Evolutionary conservation across 108 stramenopile genomes (phyloP).

Genomic region (Epithemia pelagica): DNA sequence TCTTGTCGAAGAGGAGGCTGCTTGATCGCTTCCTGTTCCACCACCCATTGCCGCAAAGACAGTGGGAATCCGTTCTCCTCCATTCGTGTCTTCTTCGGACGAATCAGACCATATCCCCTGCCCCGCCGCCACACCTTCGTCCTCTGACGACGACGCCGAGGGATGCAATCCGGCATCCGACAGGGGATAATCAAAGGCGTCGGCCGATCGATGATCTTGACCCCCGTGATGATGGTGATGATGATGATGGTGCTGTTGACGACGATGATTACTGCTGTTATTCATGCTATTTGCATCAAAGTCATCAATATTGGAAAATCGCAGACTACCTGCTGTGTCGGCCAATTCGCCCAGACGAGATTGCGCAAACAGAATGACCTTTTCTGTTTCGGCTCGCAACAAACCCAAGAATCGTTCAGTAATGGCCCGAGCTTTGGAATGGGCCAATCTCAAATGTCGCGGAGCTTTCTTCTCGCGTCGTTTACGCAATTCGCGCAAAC

Average conservation of each 20-base stretch:
- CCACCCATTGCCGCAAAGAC: not conserved
- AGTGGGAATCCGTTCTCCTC: not conserved
- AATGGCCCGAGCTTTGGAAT: constrained; percentile 52
- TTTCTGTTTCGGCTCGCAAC: constrained; percentile 74
- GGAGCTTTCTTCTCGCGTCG: constrained; percentile 36
- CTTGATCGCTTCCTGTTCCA: not conserved
- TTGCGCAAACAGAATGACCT: constrained; percentile 66
- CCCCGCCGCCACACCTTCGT: constrained; percentile 31
- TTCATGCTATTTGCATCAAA: constrained; percentile 3
- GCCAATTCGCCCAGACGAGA: constrained; percentile 67
- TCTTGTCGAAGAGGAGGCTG: not conserved
- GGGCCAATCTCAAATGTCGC: constrained; percentile 52
- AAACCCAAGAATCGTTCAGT: constrained; percentile 60
- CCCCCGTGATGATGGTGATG: constrained; percentile 3
- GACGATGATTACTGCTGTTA: too few species aligned
- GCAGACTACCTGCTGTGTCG: constrained; percentile 70
- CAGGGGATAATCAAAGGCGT: constrained; percentile 38
- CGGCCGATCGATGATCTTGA: constrained; percentile 2
- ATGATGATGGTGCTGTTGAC: constrained; percentile 1
- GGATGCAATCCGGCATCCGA: constrained; percentile 59
- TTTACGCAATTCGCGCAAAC: constrained; percentile 13
- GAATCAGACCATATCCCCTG: constrained; percentile 39
- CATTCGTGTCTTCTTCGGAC: constrained; percentile 26
- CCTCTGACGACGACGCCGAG: constrained; percentile 47
- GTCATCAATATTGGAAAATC: constrained; percentile 42